Conservation (phyloP, 2,329 filamentous ascomycete genomes). For the Coniella vitis region DNA sequence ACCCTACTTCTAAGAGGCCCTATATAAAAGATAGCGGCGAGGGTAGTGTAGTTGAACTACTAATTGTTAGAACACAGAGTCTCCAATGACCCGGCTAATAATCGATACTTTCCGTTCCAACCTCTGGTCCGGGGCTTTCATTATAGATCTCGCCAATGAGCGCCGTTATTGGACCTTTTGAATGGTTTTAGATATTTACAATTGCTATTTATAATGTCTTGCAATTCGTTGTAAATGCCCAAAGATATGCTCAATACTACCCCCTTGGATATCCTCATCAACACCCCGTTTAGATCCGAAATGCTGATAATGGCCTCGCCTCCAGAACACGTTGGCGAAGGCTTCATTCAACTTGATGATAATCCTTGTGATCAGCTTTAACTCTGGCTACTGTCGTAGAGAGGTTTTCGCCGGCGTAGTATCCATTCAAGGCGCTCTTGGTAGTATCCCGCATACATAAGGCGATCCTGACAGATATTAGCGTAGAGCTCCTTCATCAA, state of each 20-base stretch:
- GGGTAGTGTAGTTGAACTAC: too few species aligned
- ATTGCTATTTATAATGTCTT: conserved; percentile 24
- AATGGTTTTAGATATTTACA: conserved; percentile 16
- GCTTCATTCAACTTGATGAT: conserved; percentile 30
- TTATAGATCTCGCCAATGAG: conserved; percentile 38
- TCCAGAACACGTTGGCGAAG: conserved; percentile 26
- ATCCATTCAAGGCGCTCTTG: conserved; percentile 26
- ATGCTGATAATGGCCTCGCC: conserved; percentile 23
- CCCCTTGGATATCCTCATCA: conserved; percentile 18
- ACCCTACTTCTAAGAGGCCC: too few species aligned
- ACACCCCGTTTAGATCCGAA: conserved; percentile 17
- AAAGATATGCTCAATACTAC: not conserved
- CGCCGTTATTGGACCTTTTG: conserved; percentile 30
- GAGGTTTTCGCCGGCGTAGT: conserved; percentile 26
- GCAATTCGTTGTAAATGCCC: conserved; percentile 18
- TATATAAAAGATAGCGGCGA: too few species aligned
- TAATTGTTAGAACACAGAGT: too few species aligned
- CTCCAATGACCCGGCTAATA: too few species aligned
- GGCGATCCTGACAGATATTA: conserved; percentile 29
- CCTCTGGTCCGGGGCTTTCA: conserved; percentile 43
- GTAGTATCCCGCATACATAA: conserved; percentile 24
- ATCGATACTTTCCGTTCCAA: conserved; percentile 48
- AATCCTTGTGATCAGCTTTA: conserved; percentile 33
- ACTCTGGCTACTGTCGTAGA: conserved; percentile 22
- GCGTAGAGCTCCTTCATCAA: conserved; percentile 25